These are phyloP conservation scores for Ambrosia artemisiifolia DNA, from an alignment of 129 eudicot species.

Conservation along the genomic window DNA sequence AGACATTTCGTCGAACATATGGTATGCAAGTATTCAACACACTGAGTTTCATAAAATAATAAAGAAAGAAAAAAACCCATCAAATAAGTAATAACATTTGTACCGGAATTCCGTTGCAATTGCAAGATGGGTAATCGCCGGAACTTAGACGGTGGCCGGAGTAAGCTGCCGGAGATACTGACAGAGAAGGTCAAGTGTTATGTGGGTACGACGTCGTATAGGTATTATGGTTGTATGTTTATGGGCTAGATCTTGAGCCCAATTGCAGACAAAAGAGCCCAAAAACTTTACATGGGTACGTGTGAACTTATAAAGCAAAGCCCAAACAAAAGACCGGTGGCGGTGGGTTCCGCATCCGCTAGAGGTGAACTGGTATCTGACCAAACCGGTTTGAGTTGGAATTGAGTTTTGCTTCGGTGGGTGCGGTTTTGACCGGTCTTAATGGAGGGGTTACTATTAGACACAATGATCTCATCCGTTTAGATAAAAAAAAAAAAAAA, in stretches of 20 bases:
- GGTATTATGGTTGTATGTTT: not conserved
- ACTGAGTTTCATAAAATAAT: not conserved
- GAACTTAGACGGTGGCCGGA: slow-evolving; percentile 15
- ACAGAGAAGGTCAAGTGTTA: not conserved
- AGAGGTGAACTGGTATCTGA: no score
- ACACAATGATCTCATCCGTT: no score
- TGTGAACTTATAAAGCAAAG: no score
- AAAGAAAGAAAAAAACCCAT: not conserved
- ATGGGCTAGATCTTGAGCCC: not conserved
- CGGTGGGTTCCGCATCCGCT: no score
- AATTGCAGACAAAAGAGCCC: not conserved
- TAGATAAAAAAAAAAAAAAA: no score
- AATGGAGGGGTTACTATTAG: no score
- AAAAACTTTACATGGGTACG: no score
- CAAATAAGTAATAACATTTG: not conserved
- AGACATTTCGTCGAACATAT: slow-evolving; percentile 27
- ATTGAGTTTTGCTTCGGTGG: no score
- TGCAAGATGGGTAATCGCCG: not conserved
- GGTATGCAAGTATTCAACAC: slow-evolving; percentile 13
- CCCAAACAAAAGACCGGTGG: no score
- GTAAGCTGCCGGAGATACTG: no score
- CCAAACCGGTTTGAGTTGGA: no score
- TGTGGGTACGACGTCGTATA: not conserved
- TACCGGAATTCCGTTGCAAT: slow-evolving; percentile 10
- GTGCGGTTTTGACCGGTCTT: no score